Percentiles rank a stretch among this genome's conserved stretches.
Evolutionary conservation across 225 moss, liverwort and hornwort genomes (phyloP).

Genomic region (Neckera pumila): DNA sequence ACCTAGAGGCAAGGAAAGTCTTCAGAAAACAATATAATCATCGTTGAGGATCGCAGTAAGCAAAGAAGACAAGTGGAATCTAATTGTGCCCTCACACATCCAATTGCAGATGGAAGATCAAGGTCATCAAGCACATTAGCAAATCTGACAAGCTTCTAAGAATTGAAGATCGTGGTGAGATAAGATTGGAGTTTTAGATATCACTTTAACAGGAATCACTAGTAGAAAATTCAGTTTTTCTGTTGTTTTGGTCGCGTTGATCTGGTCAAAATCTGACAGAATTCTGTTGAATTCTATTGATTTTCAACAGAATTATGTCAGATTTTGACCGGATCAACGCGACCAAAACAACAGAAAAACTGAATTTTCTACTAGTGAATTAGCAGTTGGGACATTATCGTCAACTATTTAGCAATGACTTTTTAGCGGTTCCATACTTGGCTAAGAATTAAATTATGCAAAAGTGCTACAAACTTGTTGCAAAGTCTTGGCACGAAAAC

Average conservation of each 20-base stretch:
- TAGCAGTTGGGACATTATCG: background rate
- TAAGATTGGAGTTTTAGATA: background rate
- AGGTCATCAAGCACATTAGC: background rate
- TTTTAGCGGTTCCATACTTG: background rate
- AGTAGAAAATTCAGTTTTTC: no score
- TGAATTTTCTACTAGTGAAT: no score
- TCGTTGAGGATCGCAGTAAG: background rate
- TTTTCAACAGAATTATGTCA: no score
- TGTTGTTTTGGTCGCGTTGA: no score
- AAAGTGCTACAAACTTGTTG: background rate
- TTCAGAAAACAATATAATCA: background rate
- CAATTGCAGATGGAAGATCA: background rate
- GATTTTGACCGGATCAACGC: no score
- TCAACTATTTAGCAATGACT: background rate
- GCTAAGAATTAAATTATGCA: background rate
- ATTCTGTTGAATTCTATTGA: no score
- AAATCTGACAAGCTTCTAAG: background rate
- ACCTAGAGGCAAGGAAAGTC: background rate
- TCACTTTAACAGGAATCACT: background rate
- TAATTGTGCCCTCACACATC: no score
- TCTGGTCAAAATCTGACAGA: no score
- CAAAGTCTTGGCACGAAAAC: background rate
- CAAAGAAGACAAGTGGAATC: background rate
- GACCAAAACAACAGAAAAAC: no score
- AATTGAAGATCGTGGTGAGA: background rate